These are phyloP conservation scores for Blechomonas ayalai DNA, from an alignment of 208 protist species.

Conservation along the genomic window DNA sequence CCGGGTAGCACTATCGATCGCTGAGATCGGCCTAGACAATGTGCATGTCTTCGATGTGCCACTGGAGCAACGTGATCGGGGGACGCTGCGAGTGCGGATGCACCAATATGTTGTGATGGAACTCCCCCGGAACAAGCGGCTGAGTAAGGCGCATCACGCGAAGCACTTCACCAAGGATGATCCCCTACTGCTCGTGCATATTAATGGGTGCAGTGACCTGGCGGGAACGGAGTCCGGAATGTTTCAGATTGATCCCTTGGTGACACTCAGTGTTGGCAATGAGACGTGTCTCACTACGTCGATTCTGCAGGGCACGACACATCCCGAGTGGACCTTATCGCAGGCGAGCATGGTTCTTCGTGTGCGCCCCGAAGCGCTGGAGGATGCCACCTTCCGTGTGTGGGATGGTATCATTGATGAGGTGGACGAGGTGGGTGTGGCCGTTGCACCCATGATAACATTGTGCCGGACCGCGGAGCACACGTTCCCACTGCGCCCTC, in stretches of 20 bases:
- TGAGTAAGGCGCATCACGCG: not conserved
- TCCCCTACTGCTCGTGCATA: constrained; percentile 42
- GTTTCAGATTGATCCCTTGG: constrained; percentile 52
- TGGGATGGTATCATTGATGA: constrained; percentile 75
- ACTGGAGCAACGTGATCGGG: constrained; percentile 9
- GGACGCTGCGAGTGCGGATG: constrained; percentile 14
- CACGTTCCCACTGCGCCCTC: constrained; percentile 22
- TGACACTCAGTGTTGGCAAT: constrained; percentile 24
- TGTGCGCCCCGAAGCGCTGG: constrained; percentile 14
- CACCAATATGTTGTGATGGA: constrained; percentile 22
- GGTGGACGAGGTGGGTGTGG: constrained; percentile 61
- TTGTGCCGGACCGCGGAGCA: constrained; percentile 43
- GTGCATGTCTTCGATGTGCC: constrained; percentile 40
- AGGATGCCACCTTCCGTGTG: constrained; percentile 24
- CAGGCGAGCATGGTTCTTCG: constrained; percentile 43
- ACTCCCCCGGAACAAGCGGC: constrained; percentile 12
- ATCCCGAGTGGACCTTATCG: constrained; percentile 31
- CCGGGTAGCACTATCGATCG: constrained; percentile 31
- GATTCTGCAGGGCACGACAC: constrained; percentile 29
- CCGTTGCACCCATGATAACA: constrained; percentile 37
- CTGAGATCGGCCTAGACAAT: constrained; percentile 28
- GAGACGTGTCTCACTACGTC: constrained; percentile 39
- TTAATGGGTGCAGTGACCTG: constrained; percentile 41
- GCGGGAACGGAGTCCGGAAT: constrained; percentile 33
- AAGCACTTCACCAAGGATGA: constrained; percentile 12